Conservation (phyloP, 192 early-diverging fungal species). For the Linnemannia hyalina region DNA sequence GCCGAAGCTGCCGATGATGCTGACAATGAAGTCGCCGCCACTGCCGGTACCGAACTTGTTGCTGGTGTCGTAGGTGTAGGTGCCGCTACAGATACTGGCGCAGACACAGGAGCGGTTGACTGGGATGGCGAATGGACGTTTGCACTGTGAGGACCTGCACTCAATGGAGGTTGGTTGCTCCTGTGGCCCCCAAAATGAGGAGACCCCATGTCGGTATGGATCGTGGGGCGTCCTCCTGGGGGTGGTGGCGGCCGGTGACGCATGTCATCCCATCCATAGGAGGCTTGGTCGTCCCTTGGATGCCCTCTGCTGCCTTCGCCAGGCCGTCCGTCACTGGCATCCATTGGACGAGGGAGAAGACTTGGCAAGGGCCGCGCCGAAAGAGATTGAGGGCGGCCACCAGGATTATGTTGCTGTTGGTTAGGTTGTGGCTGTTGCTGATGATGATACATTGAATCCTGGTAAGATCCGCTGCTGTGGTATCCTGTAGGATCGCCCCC, state of each 20-base stretch:
- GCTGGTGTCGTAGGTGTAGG: neutral
- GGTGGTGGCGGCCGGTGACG: neutral
- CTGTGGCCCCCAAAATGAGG: neutral
- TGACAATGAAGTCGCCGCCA: neutral
- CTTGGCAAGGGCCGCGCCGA: conserved; percentile 12
- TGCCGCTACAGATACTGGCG: neutral
- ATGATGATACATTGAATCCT: neutral
- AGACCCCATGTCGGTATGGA: neutral
- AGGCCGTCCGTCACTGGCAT: neutral
- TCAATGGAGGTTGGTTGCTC: neutral
- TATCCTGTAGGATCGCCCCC: neutral
- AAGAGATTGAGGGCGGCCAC: neutral
- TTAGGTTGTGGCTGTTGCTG: conserved; percentile 12
- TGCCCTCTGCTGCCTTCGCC: neutral
- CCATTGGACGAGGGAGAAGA: conserved; percentile 24
- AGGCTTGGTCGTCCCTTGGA: neutral
- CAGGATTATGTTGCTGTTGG: neutral
- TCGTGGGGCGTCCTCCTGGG: neutral
- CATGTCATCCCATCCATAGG: conserved; percentile 3
- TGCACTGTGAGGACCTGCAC: neutral
- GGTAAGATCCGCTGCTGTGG: conserved; percentile 2
- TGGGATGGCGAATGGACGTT: neutral
- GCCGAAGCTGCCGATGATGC: neutral
- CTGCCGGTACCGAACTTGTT: neutral
- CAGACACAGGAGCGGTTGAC: neutral